Evolutionary conservation across 441 rosid species (phyloP), one percentile per base, ranked within the genome.

Genomic region (Kokia cookei): DNA sequence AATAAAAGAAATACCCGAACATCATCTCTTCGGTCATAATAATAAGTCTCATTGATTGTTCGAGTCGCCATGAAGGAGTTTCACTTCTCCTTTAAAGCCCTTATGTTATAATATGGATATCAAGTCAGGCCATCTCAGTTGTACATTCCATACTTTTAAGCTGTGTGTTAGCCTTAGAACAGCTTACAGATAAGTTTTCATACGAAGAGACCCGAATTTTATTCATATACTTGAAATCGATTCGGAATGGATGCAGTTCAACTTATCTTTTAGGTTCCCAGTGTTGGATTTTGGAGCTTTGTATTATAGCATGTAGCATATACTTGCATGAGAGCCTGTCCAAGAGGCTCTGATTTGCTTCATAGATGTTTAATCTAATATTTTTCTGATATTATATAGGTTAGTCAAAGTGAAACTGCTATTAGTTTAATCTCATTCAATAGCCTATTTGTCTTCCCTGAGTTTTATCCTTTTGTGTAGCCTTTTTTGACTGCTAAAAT

Each of bases 1-100:
- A 84, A 76, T 62, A 81, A 88, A 71, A 84, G 86, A 74, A 86
- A 84, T 67, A 84, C 77, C 48, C 86, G 84, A 54, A 74, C 87
- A 65, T 78, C 91, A 15, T 75, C 83, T 8, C 83, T 86, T 74
- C 89, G 86, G 69, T 80, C 85, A 53, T 87, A 53, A 78, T 37
- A 55, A 37, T 67, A 40, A 61, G 67, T 15, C 70, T 48, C 42
- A 37, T 55, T 51, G 17, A 51, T 58, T 72, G 72, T 12, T 59
- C 3, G 26, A 22, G 40, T 19, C 24, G 47, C 32, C 42, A 69
- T 60, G 15, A 37, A 13, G 74, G 32, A 14, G 66, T 53, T 55
- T 69, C 55, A 45, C 10, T 51, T 75, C 22, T 42, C 43, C 51
- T 65, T 47, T 53, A 27, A 48, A 45, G 71, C 69, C 72, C 65